Evolutionary conservation across 345 rosid genomes (phyloP), one percentile per base, ranked within the genome.

Genomic region (Gossypioides kirkii): DNA sequence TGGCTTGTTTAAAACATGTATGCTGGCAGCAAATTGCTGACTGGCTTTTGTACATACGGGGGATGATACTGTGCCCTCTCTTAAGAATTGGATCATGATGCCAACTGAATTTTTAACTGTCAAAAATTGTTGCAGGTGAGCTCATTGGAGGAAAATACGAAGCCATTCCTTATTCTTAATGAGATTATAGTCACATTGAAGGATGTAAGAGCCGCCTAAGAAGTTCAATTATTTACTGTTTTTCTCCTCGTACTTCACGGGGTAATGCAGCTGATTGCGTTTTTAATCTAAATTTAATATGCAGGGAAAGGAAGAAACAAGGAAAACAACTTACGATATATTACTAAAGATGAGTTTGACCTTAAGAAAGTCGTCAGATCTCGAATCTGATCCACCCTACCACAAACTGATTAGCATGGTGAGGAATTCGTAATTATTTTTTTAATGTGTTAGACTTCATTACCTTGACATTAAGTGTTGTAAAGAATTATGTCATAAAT

Each of bases 151-250:
- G 91, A 92, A 77, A 87, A 82, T 79, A 82, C 85, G 28, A 91
- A 86, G 85, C 87, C 89, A 60, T 92, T 95, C 84, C 96, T 88
- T 73, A 83, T 95, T 74, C 89, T 92, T 73, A 91, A 91, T 78
- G 98, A 95, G 84, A 89, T 95, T 75, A 91, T 95, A 80, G 82
- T 92, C 72, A 82, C 86, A 50, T 83, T 88, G 71, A 95, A 95
- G 81, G 93, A 90, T 82, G 98, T 94, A 92, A 80, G 91, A 78
- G 53, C 75, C 47, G 23, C 73, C 42, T 22, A 65, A 43, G 36
- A 25, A 59, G 13, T 74, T 63, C n/a, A 18, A 22, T 71, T 3
- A 41, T 56, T 62, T 73, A 47, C n/a, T 61, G 38, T 47, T 75
- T 70, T 64, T 22, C 22, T 50, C 12, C 50, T 17, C 2, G 36